Evolutionary conservation across 768 basidiomycete species (phyloP).

Genomic region (Dictyophora rubrovolvata): DNA sequence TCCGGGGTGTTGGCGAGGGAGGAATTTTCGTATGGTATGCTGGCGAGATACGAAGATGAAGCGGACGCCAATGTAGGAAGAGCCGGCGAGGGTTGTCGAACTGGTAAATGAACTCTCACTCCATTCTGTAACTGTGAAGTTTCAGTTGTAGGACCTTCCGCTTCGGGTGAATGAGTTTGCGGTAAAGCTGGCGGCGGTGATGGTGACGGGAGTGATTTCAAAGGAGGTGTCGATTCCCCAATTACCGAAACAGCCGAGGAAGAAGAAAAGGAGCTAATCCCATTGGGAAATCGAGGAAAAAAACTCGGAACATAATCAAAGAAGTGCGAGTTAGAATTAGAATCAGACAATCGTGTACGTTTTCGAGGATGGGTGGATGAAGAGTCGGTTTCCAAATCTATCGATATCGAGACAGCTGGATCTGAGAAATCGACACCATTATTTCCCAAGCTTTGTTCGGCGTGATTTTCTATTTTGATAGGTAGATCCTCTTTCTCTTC

Average conservation of each 20-base stretch:
- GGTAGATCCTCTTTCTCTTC: constrained; percentile 10
- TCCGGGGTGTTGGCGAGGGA: constrained; percentile 53
- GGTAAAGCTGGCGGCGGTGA: constrained; percentile 14
- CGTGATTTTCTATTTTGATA: constrained; percentile 24
- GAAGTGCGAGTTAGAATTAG: constrained; percentile 40
- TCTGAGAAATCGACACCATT: too few species aligned
- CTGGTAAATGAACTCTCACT: constrained; percentile 23
- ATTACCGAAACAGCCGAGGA: constrained; percentile 12
- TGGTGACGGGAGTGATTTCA: constrained; percentile 11
- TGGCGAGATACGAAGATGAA: constrained; percentile 60
- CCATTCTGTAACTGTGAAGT: background rate
- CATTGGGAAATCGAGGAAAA: constrained; percentile 54
- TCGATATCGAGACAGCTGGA: too few species aligned
- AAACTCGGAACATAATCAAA: constrained; percentile 57
- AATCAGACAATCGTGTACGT: constrained; percentile 33
- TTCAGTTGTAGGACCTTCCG: constrained; percentile 14
- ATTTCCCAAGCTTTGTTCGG: constrained; percentile 2
- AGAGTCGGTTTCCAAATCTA: constrained; percentile 24
- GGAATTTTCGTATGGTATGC: constrained; percentile 67
- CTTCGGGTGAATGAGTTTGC: background rate
- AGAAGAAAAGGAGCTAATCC: constrained; percentile 6
- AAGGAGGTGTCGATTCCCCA: background rate
- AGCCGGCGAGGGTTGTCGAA: constrained; percentile 35
- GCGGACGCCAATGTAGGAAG: constrained; percentile 30
- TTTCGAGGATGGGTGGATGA: constrained; percentile 43